Conservation (phyloP, 2,329 filamentous ascomycete species). For the Cercospora sp. region DNA sequence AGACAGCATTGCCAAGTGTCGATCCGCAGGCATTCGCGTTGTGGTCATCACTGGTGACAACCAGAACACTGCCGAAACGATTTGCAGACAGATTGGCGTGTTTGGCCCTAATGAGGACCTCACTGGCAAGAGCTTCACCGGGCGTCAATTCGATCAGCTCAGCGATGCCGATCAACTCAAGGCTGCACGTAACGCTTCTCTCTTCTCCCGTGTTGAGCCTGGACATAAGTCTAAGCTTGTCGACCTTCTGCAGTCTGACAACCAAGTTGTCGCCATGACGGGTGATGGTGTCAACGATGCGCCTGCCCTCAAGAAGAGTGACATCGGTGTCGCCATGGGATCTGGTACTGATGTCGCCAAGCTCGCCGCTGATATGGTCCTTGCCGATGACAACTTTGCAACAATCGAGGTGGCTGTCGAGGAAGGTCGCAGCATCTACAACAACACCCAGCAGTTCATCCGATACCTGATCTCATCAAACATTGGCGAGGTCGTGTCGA, state of each 20-base stretch:
- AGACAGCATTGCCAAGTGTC: constrained; percentile 82
- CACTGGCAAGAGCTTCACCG: constrained; percentile 89
- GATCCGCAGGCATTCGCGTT: constrained; percentile 89
- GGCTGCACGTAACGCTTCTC: constrained; percentile 79
- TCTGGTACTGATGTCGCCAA: constrained; percentile 96
- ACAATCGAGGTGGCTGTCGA: constrained; percentile 96
- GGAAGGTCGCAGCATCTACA: constrained; percentile 97
- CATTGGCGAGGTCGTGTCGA: constrained; percentile 98
- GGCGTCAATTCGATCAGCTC: constrained; percentile 88
- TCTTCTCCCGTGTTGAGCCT: constrained; percentile 96
- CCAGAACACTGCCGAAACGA: constrained; percentile 94
- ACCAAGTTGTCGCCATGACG: constrained; percentile 98
- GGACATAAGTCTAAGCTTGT: constrained; percentile 97
- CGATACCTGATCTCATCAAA: constrained; percentile 98
- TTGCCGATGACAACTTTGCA: constrained; percentile 97
- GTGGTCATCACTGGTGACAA: constrained; percentile 99
- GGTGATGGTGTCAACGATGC: constrained; percentile 98
- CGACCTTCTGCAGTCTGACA: constrained; percentile 87
- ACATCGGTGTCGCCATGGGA: constrained; percentile 99
- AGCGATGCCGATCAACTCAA: constrained; percentile 75
- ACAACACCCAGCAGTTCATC: constrained; percentile 99
- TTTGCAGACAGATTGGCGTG: constrained; percentile 94
- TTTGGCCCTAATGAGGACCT: constrained; percentile 82
- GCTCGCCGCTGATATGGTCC: constrained; percentile 95
- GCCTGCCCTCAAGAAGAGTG: constrained; percentile 94